phyloP scores from a whole-genome alignment of 2,329 filamentous ascomycete genomes.

The Xylaria sp. region DNA sequence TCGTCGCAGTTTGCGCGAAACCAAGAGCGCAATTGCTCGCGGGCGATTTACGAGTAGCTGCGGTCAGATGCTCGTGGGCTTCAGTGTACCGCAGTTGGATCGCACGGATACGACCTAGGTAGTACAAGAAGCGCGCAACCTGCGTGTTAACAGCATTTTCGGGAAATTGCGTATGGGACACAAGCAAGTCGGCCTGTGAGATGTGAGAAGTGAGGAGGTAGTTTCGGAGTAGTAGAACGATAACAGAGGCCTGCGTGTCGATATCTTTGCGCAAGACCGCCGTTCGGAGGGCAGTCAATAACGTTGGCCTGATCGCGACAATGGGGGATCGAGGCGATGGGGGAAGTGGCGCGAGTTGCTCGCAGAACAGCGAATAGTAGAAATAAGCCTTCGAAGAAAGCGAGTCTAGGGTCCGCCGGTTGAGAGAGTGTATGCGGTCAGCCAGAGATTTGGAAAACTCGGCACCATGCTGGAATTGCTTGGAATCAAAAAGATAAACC shows the following conservation, averaged over 20 bases:
- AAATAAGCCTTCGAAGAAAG: conserved; percentile 97
- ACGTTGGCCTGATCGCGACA: conserved; percentile 83
- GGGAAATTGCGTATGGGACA: conserved; percentile 95
- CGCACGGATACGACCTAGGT: conserved; percentile 93
- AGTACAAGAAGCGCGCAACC: conserved; percentile 96
- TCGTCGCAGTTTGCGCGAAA: conserved; percentile 95
- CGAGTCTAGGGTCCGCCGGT: conserved; percentile 92
- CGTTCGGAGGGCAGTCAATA: conserved; percentile 89
- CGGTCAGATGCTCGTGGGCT: conserved; percentile 91
- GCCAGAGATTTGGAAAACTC: conserved; percentile 86
- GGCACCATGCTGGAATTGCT: conserved; percentile 81
- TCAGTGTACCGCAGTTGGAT: conserved; percentile 98
- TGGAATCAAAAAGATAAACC: conserved; percentile 88
- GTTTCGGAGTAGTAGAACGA: conserved; percentile 92
- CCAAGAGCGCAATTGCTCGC: conserved; percentile 88
- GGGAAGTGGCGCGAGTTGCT: conserved; percentile 86
- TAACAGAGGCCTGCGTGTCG: conserved; percentile 96
- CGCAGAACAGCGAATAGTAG: conserved; percentile 95
- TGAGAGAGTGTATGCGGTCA: conserved; percentile 86
- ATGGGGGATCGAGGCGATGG: conserved; percentile 90
- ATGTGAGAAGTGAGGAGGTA: conserved; percentile 97
- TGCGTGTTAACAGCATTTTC: conserved; percentile 96
- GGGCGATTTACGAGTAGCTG: conserved; percentile 93
- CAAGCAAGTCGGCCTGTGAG: conserved; percentile 92
- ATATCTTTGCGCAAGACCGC: conserved; percentile 97